A percentile compares a stretch with the other conserved stretches of the same genome.
These are phyloP conservation scores for Phytopythium oedochilum DNA, from an alignment of 352 stramenopile species.

Conservation along the genomic window DNA sequence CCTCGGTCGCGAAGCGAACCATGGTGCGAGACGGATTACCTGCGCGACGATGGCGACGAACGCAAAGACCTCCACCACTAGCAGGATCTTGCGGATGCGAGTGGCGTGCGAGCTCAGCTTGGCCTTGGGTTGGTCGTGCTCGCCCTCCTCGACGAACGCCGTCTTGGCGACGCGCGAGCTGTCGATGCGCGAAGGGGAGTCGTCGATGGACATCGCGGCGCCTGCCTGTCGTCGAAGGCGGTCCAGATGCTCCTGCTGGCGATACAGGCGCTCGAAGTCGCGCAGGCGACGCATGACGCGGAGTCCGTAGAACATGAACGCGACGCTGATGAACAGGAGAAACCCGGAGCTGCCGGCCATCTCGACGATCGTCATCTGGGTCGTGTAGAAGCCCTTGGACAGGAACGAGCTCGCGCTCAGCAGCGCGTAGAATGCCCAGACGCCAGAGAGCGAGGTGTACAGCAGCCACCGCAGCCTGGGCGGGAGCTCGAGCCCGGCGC, in stretches of 20 bases:
- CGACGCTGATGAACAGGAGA: constrained; percentile 13
- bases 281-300: constrained; percentile 17
- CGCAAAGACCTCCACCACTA: constrained; percentile 5
- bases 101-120: constrained; percentile 11
- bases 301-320: constrained; percentile 26
- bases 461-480: constrained; percentile 22
- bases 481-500: constrained; percentile 23
- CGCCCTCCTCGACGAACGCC: background rate
- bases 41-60: background rate
- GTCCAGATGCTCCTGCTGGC: constrained; percentile 8
- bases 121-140: background rate
- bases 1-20: too few species aligned
- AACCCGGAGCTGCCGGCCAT: constrained; percentile 15
- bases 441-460: constrained; percentile 16
- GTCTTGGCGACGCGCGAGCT: background rate
- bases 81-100: constrained; percentile 25
- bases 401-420: constrained; percentile 23
- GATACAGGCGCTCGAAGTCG: constrained; percentile 16
- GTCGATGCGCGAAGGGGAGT: too few species aligned
- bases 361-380: constrained; percentile 18
- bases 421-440: constrained; percentile 34
- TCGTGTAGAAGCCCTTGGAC: constrained; percentile 29
- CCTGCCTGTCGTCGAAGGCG: too few species aligned
- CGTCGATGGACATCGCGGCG: background rate
- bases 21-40: too few species aligned